Conservation (phyloP, 2,329 filamentous ascomycete genomes). For the Celoporthe dispersa region DNA sequence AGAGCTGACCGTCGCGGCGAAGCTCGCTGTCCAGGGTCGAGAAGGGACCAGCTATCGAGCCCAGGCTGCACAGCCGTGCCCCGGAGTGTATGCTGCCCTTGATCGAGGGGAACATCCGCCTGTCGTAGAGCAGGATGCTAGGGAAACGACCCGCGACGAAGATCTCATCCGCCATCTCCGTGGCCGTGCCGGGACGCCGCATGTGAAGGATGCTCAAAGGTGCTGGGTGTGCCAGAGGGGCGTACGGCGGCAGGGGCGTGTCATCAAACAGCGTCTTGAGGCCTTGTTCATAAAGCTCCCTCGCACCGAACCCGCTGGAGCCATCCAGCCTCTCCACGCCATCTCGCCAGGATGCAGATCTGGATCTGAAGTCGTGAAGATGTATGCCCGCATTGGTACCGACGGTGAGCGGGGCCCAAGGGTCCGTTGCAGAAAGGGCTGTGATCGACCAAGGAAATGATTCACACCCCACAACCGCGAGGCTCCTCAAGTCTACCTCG, state of each 20-base stretch:
- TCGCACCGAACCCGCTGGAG: constrained; percentile 35
- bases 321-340: constrained; percentile 44
- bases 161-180: constrained; percentile 73
- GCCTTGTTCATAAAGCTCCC: constrained; percentile 38
- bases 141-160: constrained; percentile 89
- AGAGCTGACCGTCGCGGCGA: constrained; percentile 58
- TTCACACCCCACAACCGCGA: constrained; percentile 70
- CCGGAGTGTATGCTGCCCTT: constrained; percentile 83
- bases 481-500: constrained; percentile 78
- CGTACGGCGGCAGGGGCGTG: constrained; percentile 62
- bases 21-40: constrained; percentile 65
- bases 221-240: constrained; percentile 77
- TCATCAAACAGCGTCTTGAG: constrained; percentile 52
- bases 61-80: constrained; percentile 74
- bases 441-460: constrained; percentile 83
- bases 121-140: constrained; percentile 86
- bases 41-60: constrained; percentile 71
- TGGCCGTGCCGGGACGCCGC: constrained; percentile 56
- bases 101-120: constrained; percentile 80
- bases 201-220: constrained; percentile 84
- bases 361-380: constrained; percentile 74
- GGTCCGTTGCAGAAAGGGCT: constrained; percentile 72
- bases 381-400: constrained; percentile 83
- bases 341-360: constrained; percentile 39
- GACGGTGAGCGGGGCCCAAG: constrained; percentile 75